phyloP scores from a whole-genome alignment of 495 filamentous ascomycete genomes.

The Stereocaulon alpinum region DNA sequence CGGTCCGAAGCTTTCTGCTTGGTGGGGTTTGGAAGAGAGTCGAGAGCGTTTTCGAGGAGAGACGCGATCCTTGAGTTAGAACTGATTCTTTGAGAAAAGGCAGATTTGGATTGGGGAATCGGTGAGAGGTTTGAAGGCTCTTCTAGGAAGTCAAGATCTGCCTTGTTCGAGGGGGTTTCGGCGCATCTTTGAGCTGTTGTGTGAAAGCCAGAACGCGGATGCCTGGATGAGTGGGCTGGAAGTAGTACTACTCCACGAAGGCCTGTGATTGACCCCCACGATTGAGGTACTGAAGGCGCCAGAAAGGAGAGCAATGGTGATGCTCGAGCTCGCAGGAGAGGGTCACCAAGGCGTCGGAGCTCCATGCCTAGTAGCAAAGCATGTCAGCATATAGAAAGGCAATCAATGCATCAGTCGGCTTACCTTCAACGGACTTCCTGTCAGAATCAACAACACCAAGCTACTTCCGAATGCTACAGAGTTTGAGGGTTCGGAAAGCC shows the following conservation, averaged over 20 bases:
- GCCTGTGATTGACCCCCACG: neutral
- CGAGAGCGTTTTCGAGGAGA: neutral
- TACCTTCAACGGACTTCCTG: neutral
- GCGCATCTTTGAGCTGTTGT: neutral
- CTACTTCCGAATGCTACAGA: no score
- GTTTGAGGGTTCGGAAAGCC: no score
- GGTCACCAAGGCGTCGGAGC: conserved; percentile 29
- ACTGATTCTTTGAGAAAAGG: neutral
- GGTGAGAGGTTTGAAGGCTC: neutral
- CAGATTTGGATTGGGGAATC: no score
- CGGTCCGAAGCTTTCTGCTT: neutral
- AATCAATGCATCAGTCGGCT: neutral
- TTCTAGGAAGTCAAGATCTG: neutral
- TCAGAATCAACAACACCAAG: neutral
- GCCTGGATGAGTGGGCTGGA: neutral
- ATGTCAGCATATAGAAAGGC: neutral
- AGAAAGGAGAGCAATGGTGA: conserved; percentile 25
- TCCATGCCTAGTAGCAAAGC: conserved; percentile 24
- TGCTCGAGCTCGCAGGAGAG: conserved; percentile 22
- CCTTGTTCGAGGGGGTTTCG: neutral
- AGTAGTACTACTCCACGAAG: neutral
- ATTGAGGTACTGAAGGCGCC: conserved; percentile 16
- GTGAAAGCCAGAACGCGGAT: neutral
- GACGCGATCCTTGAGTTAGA: neutral
- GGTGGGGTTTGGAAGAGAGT: neutral